Percentiles rank a stretch among this genome's conserved stretches.
Evolutionary conservation across 2,329 filamentous ascomycete genomes (phyloP).

Genomic region (Thelonectria blattea): DNA sequence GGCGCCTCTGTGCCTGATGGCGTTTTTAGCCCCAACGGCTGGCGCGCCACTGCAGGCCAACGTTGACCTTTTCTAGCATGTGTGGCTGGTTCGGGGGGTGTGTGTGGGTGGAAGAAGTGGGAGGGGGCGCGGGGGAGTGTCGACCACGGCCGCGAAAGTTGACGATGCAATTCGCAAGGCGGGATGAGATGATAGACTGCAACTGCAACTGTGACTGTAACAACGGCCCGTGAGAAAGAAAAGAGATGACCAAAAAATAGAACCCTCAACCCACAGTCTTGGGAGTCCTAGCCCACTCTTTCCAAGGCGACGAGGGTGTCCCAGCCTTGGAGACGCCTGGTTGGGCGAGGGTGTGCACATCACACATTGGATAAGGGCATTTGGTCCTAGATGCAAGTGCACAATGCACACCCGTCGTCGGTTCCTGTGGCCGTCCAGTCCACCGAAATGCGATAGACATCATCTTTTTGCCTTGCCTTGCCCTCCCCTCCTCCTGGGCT

Average conservation of each 20-base stretch:
- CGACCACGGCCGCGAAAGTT: neutral
- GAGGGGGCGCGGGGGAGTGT: neutral
- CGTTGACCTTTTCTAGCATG: constrained; percentile 3
- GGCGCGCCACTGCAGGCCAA: neutral
- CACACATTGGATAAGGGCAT: neutral
- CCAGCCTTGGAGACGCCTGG: neutral
- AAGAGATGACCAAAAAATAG: neutral
- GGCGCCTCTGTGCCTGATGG: constrained; percentile 11
- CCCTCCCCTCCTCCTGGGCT: constrained; percentile 3
- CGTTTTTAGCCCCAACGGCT: constrained; percentile 14
- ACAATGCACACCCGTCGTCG: too few relatives aligned
- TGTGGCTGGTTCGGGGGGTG: constrained; percentile 1
- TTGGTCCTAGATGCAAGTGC: neutral
- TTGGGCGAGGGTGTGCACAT: neutral
- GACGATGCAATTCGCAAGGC: neutral
- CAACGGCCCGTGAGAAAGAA: neutral
- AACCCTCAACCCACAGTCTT: neutral
- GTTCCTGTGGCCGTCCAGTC: neutral
- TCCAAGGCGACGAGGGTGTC: neutral
- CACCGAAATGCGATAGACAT: neutral
- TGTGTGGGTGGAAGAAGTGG: neutral
- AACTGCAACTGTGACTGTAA: constrained; percentile 1
- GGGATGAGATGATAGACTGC: neutral
- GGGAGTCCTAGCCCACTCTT: neutral
- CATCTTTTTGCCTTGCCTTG: neutral